A percentile compares a stretch with the other conserved stretches of the same genome.
Conservation (phyloP, 805 yeast species). For the Torulaspora gathmanii region DNA sequence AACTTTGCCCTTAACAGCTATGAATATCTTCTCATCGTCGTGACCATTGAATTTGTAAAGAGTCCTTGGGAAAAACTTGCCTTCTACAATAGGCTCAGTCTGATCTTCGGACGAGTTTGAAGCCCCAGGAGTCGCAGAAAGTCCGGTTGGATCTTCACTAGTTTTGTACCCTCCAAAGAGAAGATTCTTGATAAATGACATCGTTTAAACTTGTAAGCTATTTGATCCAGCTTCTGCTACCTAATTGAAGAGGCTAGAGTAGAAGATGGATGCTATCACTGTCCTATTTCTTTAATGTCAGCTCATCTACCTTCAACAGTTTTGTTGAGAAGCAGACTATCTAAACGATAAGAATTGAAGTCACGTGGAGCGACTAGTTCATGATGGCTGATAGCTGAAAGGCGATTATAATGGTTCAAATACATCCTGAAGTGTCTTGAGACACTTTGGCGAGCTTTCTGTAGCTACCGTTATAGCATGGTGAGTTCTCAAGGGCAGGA, state of each 20-base stretch:
- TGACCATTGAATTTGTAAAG: constrained; percentile 75
- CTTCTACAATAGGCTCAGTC: constrained; percentile 40
- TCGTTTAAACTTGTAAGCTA: constrained; percentile 5
- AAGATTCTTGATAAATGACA: constrained; percentile 35
- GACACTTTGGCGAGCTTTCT: no score
- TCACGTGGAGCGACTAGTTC: neutral
- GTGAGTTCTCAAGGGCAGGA: no score
- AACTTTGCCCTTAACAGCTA: constrained; percentile 81
- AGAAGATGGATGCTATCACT: neutral
- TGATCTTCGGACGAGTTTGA: constrained; percentile 9
- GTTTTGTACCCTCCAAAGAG: constrained; percentile 34
- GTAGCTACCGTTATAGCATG: no score
- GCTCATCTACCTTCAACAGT: neutral
- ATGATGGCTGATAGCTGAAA: neutral
- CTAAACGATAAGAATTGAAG: neutral
- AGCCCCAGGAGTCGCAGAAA: constrained; percentile 9
- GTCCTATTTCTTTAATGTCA: neutral
- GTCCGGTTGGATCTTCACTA: constrained; percentile 36
- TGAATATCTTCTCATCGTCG: constrained; percentile 72
- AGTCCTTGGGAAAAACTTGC: constrained; percentile 65
- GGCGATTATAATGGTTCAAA: no score
- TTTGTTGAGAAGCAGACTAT: neutral
- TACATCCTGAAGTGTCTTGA: neutral
- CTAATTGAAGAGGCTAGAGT: neutral
- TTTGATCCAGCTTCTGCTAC: neutral